phyloP scores from a whole-genome alignment of 2,329 filamentous ascomycete genomes.

The Pseudocercospora fijiensis region DNA sequence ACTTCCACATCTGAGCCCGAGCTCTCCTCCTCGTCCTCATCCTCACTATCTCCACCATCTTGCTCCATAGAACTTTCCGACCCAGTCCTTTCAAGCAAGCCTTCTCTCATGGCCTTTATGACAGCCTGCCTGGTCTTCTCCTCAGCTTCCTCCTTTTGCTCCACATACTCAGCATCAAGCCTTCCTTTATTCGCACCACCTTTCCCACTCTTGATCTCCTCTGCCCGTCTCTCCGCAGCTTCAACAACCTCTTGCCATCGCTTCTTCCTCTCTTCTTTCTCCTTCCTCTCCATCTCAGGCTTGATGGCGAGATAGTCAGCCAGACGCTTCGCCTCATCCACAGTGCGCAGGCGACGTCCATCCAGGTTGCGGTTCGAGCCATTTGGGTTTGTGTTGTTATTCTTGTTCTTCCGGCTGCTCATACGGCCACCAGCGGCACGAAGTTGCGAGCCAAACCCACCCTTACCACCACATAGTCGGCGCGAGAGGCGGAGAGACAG shows the following conservation, averaged over 20 bases:
- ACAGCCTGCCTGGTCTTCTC: conserved; percentile 80
- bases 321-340: conserved; percentile 90
- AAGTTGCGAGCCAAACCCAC: conserved; percentile 95
- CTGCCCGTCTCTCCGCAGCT: conserved; percentile 75
- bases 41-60: conserved; percentile 39
- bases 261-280: conserved; percentile 80
- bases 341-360: conserved; percentile 82
- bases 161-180: conserved; percentile 88
- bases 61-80: conserved; percentile 49
- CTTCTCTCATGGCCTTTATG: conserved; percentile 65
- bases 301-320: conserved; percentile 95
- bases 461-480: conserved; percentile 87
- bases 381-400: conserved; percentile 68
- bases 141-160: conserved; percentile 85
- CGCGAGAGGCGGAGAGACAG: conserved; percentile 78
- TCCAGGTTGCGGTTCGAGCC: conserved; percentile 92
- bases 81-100: conserved; percentile 47
- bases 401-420: conserved; percentile 89
- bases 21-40: conserved; percentile 34
- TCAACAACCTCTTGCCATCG: conserved; percentile 89
- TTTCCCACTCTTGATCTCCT: conserved; percentile 74
- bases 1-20: conserved; percentile 35
- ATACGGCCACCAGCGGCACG: conserved; percentile 96
- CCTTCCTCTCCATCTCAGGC: conserved; percentile 93
- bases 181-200: conserved; percentile 57